A percentile compares a stretch with the other conserved stretches of the same genome.
Evolutionary conservation across 176 grass and related monocot genomes (phyloP).

Genomic region (Bonia amplexicaulis): DNA sequence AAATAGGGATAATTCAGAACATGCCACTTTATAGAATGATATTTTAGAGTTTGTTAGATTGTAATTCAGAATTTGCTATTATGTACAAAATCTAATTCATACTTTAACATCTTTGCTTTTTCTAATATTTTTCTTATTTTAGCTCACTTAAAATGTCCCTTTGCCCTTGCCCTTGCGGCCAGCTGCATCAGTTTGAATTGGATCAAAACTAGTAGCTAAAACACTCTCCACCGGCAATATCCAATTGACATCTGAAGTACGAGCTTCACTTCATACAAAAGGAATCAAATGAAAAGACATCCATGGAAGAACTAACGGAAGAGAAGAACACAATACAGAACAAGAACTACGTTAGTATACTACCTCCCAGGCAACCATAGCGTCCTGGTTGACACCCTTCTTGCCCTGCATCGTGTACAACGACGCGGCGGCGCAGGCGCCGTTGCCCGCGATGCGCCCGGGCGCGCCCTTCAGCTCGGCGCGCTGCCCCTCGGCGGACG

Average conservation of each 20-base stretch:
- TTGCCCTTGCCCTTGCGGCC: too few species aligned
- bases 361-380: conserved; percentile 92
- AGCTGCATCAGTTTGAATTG: too few species aligned
- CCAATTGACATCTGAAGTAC: not conserved
- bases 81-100: too few species aligned
- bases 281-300: not conserved
- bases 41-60: too few species aligned
- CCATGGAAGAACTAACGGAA: not conserved
- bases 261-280: not conserved
- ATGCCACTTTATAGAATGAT: too few species aligned
- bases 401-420: conserved; percentile 88
- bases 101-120: too few species aligned
- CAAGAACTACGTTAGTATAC: conserved; percentile 16
- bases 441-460: conserved; percentile 52
- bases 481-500: conserved; percentile 16
- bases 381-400: conserved; percentile 94
- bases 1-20: too few species aligned
- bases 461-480: conserved; percentile 5
- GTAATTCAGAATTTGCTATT: too few species aligned
- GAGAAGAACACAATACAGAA: not conserved
- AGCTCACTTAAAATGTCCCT: too few species aligned
- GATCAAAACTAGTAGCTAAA: conserved; percentile 15
- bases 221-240: not conserved
- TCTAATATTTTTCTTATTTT: too few species aligned
- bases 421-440: conserved; percentile 49